Base-by-base conservation (phyloP, 108 stramenopile species). In the Fragilaria radians region DNA sequence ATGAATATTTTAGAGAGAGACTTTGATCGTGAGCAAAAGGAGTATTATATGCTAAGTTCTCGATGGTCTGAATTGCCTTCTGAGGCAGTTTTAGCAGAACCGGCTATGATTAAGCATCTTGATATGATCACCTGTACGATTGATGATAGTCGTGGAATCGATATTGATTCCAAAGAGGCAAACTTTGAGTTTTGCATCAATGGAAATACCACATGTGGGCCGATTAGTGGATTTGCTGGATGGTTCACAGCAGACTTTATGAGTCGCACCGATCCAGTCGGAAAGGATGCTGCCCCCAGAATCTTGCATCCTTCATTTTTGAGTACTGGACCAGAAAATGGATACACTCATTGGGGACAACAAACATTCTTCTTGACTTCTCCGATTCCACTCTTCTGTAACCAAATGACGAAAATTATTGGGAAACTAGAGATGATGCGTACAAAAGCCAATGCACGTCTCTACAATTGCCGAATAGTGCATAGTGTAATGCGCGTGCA, bases 321-420 rank as follows among this genome's bases (percentile, higher is more conserved):
- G 52, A 81, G 81, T 19, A 98, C 97, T 17, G 95, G 88, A 46
- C 97, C 97, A 5, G 95, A 94, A 61, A 79, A 79, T 71, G 97
- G 95, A 49, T 91, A 96, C 78, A 98, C 97, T 28, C 97, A 98
- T 67, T 98, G 97, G 97, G 97, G 96, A 27, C 97, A 98, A 73
- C 97, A 98, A 74, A 89, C 86, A 25, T 93, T 97, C 58, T 90
- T 86, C 73, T 74, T 91, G 28, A 67, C 67, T 3, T 81, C 85
- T 19, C 67, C 77, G 18, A 83, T 90, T 57, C 86, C 86, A 4
- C 60, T 90, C 23, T 59, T 94, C 22, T 45, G 68, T 17, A 85
- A 79, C 14, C 80, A 94, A 60, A 81, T 75, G 23, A 94, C 93
- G 19, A 65, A 70, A 30, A 46, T 94, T n/a, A 48, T 72, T 25